These are phyloP conservation scores for Alternaria ventricosa DNA, from an alignment of 2,329 filamentous ascomycete genomes.

Conservation along the genomic window DNA sequence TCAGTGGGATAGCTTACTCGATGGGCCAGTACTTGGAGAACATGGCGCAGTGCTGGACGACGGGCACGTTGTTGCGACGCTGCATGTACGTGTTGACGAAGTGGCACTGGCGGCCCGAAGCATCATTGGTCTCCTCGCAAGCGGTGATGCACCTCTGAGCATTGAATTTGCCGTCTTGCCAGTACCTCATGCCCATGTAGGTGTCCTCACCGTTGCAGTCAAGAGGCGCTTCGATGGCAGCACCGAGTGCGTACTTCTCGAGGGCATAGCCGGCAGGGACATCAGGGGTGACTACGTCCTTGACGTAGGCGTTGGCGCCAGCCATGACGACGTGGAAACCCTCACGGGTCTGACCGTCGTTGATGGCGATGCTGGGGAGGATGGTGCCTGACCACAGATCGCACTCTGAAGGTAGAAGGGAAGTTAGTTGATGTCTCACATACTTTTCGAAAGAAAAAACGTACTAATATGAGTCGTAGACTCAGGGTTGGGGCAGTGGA, in stretches of 20 bases:
- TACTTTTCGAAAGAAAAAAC: not conserved
- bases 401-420: constrained; percentile 19
- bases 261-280: constrained; percentile 9
- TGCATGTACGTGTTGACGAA: constrained; percentile 46
- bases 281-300: not conserved
- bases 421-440: not conserved
- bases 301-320: constrained; percentile 30
- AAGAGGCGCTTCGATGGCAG: constrained; percentile 38
- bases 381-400: constrained; percentile 31
- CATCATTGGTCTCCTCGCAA: constrained; percentile 25
- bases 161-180: constrained; percentile 38
- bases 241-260: constrained; percentile 17
- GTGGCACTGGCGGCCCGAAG: constrained; percentile 26
- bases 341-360: constrained; percentile 31
- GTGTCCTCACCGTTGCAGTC: constrained; percentile 37
- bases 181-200: constrained; percentile 28
- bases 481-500: constrained; percentile 19
- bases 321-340: constrained; percentile 25
- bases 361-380: constrained; percentile 24
- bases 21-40: constrained; percentile 11
- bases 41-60: constrained; percentile 36
- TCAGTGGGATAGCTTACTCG: not conserved
- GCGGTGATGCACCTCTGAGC: constrained; percentile 37
- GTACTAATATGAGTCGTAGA: constrained; percentile 30
- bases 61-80: constrained; percentile 26